Evolutionary conservation across 805 yeast species (phyloP).

Genomic region (Ogataea naganishii): DNA sequence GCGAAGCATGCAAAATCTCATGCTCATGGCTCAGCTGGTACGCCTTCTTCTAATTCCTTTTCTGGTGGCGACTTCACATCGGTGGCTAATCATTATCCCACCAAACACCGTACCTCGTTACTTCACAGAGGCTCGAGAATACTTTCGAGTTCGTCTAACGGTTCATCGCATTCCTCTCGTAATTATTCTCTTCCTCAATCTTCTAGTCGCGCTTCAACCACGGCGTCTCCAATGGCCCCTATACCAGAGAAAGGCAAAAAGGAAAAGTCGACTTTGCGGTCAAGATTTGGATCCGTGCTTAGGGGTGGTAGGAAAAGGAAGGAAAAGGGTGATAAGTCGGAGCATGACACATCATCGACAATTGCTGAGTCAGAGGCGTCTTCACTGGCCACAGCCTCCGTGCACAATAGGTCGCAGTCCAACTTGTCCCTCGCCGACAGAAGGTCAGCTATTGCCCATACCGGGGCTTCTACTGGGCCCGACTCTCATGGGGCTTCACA

Average conservation of each 20-base stretch:
- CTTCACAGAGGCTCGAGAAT: no score
- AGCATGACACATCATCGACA: constrained; percentile 9
- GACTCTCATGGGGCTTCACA: no score
- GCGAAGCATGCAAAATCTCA: no score
- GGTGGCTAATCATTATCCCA: no score
- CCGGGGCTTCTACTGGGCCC: no score
- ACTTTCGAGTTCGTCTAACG: background rate
- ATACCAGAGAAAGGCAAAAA: constrained; percentile 10
- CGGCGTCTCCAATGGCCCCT: constrained; percentile 1
- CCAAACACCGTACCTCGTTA: constrained; percentile 3
- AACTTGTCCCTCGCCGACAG: no score
- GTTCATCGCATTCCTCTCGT: constrained; percentile 1
- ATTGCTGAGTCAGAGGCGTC: constrained; percentile 25
- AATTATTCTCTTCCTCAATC: constrained; percentile 6
- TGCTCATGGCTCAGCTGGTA: constrained; percentile 1
- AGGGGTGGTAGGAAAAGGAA: constrained; percentile 46
- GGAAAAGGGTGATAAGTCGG: constrained; percentile 18
- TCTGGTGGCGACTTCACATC: no score
- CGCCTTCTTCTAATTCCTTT: constrained; percentile 2
- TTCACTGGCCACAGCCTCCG: constrained; percentile 16
- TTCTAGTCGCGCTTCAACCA: constrained; percentile 2
- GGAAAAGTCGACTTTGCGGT: constrained; percentile 38
- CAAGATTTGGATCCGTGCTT: constrained; percentile 70
- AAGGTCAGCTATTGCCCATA: no score
- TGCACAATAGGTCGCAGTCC: no score